Percentiles rank a stretch among this genome's conserved stretches.
These are phyloP conservation scores for Exophiala calicioides DNA, from an alignment of 2,329 filamentous ascomycete genomes.

Conservation along the genomic window DNA sequence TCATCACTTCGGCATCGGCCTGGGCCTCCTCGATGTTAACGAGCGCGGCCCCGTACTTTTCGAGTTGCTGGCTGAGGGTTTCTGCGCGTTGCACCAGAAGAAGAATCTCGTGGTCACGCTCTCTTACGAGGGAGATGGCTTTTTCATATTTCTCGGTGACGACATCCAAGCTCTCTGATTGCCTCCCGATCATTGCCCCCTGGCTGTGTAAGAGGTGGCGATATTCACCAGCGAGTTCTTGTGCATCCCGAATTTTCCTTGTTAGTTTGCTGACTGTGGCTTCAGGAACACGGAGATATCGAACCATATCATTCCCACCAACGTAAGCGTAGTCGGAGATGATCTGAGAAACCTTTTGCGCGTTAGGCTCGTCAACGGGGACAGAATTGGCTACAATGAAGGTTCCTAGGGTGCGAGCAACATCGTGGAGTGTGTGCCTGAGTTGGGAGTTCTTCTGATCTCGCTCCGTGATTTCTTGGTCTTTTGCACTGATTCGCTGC, in stretches of 20 bases:
- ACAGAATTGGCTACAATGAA: constrained; percentile 24
- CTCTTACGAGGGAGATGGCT: constrained; percentile 10
- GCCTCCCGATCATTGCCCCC: constrained; percentile 17
- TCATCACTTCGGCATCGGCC: constrained; percentile 9
- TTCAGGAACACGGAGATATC: constrained; percentile 23
- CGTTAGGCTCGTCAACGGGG: constrained; percentile 17
- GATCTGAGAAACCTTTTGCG: constrained; percentile 22
- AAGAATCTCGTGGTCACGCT: constrained; percentile 24
- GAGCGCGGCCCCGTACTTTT: constrained; percentile 10
- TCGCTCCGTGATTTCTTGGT: constrained; percentile 19
- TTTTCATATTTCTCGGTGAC: constrained; percentile 15
- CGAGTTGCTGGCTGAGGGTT: constrained; percentile 10
- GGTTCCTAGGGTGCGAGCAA: constrained; percentile 21
- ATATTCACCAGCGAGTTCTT: constrained; percentile 14
- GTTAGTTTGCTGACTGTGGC: constrained; percentile 14
- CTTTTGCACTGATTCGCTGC: constrained; percentile 15
- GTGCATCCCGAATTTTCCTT: constrained; percentile 12
- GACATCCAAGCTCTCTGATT: constrained; percentile 16
- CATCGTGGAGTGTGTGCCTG: constrained; percentile 18
- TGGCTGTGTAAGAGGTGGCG: constrained; percentile 19
- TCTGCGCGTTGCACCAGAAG: constrained; percentile 20
- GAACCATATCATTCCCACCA: constrained; percentile 1
- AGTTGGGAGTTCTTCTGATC: constrained; percentile 17
- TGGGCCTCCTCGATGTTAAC: constrained; percentile 3
- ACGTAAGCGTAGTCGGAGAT: constrained; percentile 20